These are phyloP conservation scores for Ajuga reptans DNA, from an alignment of 305 asterid genomes.

Conservation along the genomic window DNA sequence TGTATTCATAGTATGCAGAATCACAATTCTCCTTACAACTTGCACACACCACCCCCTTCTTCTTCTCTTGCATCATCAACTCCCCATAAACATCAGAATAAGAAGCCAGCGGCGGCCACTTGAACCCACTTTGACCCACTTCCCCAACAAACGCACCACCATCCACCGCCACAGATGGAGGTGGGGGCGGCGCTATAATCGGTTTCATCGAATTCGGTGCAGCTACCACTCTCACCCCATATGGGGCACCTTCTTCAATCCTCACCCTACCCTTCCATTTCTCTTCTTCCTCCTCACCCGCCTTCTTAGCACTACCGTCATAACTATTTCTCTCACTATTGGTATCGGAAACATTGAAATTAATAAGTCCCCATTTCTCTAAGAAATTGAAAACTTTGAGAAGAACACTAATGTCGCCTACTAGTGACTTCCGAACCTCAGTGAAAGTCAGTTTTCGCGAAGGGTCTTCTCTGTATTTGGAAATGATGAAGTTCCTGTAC, in stretches of 20 bases:
- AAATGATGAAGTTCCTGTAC: constrained; percentile 71
- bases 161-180: constrained; percentile 29
- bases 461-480: constrained; percentile 71
- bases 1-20: constrained; percentile 37
- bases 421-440: constrained; percentile 73
- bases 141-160: constrained; percentile 42
- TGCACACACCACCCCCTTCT: constrained; percentile 40
- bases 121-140: constrained; percentile 45
- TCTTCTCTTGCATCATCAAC: constrained; percentile 46
- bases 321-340: constrained; percentile 10
- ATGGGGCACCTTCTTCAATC: constrained; percentile 87
- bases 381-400: constrained; percentile 73
- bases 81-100: constrained; percentile 69
- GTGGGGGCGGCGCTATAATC: constrained; percentile 40
- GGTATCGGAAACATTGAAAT: constrained; percentile 39
- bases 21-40: constrained; percentile 61
- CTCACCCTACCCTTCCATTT: constrained; percentile 55
- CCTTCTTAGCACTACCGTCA: constrained; percentile 15
- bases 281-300: constrained; percentile 42
- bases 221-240: constrained; percentile 84
- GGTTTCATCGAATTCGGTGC: constrained; percentile 79
- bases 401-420: constrained; percentile 65
- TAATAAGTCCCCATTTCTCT: constrained; percentile 90
- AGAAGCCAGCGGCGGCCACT: constrained; percentile 67
- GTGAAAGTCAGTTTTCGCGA: constrained; percentile 55